These are phyloP conservation scores for Globisporangium barbulae DNA, from an alignment of 352 stramenopile species.

Conservation along the genomic window DNA sequence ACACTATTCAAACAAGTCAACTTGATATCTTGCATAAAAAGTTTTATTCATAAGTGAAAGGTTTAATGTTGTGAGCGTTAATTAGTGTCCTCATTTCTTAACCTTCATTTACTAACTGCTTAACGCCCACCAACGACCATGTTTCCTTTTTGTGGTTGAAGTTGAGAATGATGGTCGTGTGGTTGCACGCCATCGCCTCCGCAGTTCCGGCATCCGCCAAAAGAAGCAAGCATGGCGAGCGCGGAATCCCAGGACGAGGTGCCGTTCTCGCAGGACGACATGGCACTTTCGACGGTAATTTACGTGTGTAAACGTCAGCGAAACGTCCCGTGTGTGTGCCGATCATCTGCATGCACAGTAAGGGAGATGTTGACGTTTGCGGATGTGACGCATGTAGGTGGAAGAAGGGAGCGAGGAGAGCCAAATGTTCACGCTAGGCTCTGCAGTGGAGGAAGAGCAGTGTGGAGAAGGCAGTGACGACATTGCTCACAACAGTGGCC, in stretches of 20 bases:
- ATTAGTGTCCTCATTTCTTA: too few relatives aligned
- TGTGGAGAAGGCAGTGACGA: not conserved
- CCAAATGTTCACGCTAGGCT: not conserved
- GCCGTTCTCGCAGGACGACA: not conserved
- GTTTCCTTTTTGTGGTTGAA: constrained; percentile 8
- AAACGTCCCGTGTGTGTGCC: not conserved
- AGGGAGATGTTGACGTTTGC: not conserved
- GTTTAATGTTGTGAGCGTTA: too few relatives aligned
- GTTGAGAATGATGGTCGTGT: constrained; percentile 7
- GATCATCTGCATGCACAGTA: too few relatives aligned
- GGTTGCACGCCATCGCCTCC: not conserved
- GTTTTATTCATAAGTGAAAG: too few relatives aligned
- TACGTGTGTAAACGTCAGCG: not conserved
- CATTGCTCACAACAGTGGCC: not conserved
- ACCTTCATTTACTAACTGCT: not conserved
- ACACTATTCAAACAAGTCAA: too few relatives aligned
- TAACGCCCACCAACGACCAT: constrained; percentile 1
- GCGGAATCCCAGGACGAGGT: constrained; percentile 8
- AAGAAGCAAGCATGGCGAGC: not conserved
- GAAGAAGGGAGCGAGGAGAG: constrained; percentile 11
- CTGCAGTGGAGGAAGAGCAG: not conserved
- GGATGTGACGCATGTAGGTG: not conserved
- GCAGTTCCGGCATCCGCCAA: not conserved
- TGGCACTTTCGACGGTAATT: constrained; percentile 6
- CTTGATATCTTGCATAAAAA: too few relatives aligned